phyloP scores from a whole-genome alignment of 2,329 filamentous ascomycete species.

The Colletotrichum orbiculare region DNA sequence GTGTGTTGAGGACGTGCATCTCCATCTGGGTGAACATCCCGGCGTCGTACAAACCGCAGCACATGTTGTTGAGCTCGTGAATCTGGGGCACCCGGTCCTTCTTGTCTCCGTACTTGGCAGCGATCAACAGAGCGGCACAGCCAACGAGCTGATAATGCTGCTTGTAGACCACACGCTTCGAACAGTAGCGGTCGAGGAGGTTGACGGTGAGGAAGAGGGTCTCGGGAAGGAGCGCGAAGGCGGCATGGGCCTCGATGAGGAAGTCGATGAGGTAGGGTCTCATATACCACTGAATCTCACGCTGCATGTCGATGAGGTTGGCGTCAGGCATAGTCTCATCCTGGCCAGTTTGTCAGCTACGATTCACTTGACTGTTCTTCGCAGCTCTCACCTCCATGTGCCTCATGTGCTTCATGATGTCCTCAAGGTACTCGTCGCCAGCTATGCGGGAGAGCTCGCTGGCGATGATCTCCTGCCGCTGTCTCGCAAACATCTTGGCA shows the following conservation, averaged over 20 bases:
- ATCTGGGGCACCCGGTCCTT: slow-evolving; percentile 99
- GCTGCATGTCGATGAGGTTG: slow-evolving; percentile 98
- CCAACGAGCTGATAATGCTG: slow-evolving; percentile 98
- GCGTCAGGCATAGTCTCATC: slow-evolving; percentile 93
- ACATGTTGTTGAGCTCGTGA: slow-evolving; percentile 98
- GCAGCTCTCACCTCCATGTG: slow-evolving; percentile 82
- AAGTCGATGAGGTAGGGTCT: slow-evolving; percentile 98
- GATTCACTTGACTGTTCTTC: background rate
- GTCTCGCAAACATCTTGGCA: slow-evolving; percentile 80
- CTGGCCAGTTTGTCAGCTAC: slow-evolving; percentile 46
- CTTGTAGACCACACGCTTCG: slow-evolving; percentile 97
- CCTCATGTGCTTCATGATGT: slow-evolving; percentile 93
- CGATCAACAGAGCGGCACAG: slow-evolving; percentile 94
- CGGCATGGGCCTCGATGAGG: slow-evolving; percentile 94
- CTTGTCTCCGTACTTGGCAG: slow-evolving; percentile 98
- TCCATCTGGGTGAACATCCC: slow-evolving; percentile 99
- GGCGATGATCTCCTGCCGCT: slow-evolving; percentile 88
- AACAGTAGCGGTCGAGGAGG: slow-evolving; percentile 97
- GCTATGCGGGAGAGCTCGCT: slow-evolving; percentile 88
- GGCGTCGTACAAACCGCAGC: slow-evolving; percentile 96
- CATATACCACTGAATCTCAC: slow-evolving; percentile 99
- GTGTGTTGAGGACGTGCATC: slow-evolving; percentile 97
- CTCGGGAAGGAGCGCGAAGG: slow-evolving; percentile 92
- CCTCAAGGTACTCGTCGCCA: slow-evolving; percentile 91
- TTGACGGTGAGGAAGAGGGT: slow-evolving; percentile 97